These are phyloP conservation scores for Pelargonium myrrhifolium DNA, from an alignment of 441 rosid genomes.

Conservation along the genomic window DNA sequence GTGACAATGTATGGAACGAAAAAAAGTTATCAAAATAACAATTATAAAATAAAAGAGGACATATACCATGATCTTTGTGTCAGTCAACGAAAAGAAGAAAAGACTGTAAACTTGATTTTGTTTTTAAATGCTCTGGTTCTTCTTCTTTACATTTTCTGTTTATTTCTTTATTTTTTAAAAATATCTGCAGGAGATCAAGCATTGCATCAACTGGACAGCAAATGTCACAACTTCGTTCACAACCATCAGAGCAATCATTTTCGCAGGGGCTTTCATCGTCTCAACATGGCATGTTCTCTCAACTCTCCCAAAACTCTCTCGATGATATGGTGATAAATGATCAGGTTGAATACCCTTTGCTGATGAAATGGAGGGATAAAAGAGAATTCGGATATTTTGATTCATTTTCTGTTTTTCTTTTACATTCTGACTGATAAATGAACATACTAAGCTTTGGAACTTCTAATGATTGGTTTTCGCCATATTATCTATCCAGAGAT, in stretches of 20 bases:
- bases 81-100: not conserved
- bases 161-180: slow-evolving; percentile 7
- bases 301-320: slow-evolving; percentile 66
- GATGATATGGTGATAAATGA: slow-evolving; percentile 49
- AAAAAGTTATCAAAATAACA: not conserved
- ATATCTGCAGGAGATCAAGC: slow-evolving; percentile 47
- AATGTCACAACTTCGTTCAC: slow-evolving; percentile 58
- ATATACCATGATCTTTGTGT: no score
- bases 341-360: slow-evolving; percentile 41
- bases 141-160: not conserved
- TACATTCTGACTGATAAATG: not conserved
- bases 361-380: not conserved
- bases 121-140: not conserved
- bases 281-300: slow-evolving; percentile 73
- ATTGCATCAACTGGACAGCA: slow-evolving; percentile 36
- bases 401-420: not conserved
- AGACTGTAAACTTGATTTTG: not conserved
- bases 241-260: slow-evolving; percentile 72
- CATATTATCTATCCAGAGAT: slow-evolving; percentile 44
- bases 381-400: not conserved
- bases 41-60: no score
- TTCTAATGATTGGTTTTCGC: slow-evolving; percentile 13
- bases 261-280: slow-evolving; percentile 73
- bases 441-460: not conserved
- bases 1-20: not conserved